Evolutionary conservation across 1,139 yeast species (phyloP).

Genomic region (Candida sp.): DNA sequence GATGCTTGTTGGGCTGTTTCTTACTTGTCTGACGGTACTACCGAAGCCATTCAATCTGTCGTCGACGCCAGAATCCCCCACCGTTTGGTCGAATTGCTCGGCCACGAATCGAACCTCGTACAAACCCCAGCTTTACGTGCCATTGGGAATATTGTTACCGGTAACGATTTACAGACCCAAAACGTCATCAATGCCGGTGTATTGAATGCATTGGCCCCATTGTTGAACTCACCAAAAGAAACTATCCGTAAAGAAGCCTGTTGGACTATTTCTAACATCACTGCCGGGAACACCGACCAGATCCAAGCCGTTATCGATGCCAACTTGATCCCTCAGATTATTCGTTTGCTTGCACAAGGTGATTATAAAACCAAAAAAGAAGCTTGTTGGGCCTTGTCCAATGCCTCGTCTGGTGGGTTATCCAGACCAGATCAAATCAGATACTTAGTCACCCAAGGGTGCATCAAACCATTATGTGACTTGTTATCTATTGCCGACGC

Average conservation of each 20-base stretch:
- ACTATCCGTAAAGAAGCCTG: constrained; percentile 96
- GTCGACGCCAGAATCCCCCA: constrained; percentile 96
- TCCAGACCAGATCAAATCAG: constrained; percentile 91
- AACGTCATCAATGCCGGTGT: constrained; percentile 93
- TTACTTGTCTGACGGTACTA: constrained; percentile 87
- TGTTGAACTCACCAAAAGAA: constrained; percentile 83
- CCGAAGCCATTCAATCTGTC: constrained; percentile 94
- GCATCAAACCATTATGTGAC: constrained; percentile 97
- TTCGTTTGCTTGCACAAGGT: constrained; percentile 74
- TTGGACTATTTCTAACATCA: constrained; percentile 97
- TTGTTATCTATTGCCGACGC: constrained; percentile 83
- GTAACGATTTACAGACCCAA: constrained; percentile 94
- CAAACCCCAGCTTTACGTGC: constrained; percentile 98
- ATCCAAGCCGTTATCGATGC: constrained; percentile 96
- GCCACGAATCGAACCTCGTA: constrained; percentile 79
- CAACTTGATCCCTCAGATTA: constrained; percentile 89
- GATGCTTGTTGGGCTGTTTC: constrained; percentile 99
- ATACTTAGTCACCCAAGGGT: constrained; percentile 90
- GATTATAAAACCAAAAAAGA: constrained; percentile 97
- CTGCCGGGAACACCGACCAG: constrained; percentile 95
- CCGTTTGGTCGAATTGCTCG: constrained; percentile 84
- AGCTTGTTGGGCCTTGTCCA: constrained; percentile 99
- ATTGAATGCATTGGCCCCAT: constrained; percentile 75
- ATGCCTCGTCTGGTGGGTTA: constrained; percentile 95
- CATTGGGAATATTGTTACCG: constrained; percentile 97